Evolutionary conservation across 139 green algal genomes (phyloP).

Genomic region (Coelastrella sp.): DNA sequence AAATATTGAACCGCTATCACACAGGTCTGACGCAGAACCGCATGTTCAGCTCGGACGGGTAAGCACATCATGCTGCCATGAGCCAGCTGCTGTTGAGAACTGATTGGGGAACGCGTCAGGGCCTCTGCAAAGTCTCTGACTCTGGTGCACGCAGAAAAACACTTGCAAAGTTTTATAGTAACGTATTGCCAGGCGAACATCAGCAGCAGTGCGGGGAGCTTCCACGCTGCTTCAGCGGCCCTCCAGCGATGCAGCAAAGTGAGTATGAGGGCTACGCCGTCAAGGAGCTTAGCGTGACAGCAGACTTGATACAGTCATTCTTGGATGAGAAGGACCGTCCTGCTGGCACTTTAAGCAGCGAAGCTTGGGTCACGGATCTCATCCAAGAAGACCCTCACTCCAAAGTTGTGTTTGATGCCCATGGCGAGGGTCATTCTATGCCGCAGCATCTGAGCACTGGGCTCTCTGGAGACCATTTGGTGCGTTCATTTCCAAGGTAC

Average conservation of each 20-base stretch:
- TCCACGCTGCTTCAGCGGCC: background rate
- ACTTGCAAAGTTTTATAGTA: background rate
- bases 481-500: background rate
- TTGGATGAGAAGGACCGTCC: background rate
- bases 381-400: background rate
- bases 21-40: too few relatives aligned
- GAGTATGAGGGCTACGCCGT: slow-evolving; percentile 7
- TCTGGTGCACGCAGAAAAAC: background rate
- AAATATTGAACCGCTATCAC: too few relatives aligned
- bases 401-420: slow-evolving; percentile 14
- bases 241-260: background rate
- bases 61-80: background rate
- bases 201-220: background rate
- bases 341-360: background rate
- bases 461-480: slow-evolving; percentile 27
- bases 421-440: slow-evolving; percentile 13
- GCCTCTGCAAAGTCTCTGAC: background rate
- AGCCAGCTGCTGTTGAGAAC: background rate
- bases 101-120: background rate
- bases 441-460: slow-evolving; percentile 37
- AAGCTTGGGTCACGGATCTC: background rate
- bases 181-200: background rate
- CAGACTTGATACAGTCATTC: slow-evolving; percentile 20
- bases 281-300: slow-evolving; percentile 31
- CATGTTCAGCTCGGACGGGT: background rate